Evolutionary conservation across 345 rosid species (phyloP).

Genomic region (Lepidium aucheri): DNA sequence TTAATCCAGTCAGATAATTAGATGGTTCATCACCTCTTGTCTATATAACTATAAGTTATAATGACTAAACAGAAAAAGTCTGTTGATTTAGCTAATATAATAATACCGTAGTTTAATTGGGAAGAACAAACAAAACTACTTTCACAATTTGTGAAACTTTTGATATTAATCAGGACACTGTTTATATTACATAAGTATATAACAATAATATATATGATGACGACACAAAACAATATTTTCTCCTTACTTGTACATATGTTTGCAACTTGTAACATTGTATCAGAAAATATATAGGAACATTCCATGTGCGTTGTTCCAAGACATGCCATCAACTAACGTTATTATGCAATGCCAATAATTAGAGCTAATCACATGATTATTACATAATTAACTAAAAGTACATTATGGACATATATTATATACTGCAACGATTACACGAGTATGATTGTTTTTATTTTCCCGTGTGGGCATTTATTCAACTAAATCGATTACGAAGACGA

Average conservation of each 20-base stretch:
- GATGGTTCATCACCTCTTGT: conserved; percentile 1
- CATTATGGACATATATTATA: not conserved
- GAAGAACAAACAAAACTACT: not conserved
- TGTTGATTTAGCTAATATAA: not conserved
- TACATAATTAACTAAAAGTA: not conserved
- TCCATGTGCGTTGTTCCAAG: conserved; percentile 26
- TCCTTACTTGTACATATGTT: not conserved
- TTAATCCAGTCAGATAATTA: not conserved
- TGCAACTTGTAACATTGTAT: not conserved
- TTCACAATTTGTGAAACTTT: not conserved
- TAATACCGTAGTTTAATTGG: not conserved
- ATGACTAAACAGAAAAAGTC: too few species aligned
- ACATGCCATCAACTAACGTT: not conserved
- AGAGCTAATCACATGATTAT: conserved; percentile 24
- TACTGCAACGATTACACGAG: conserved; percentile 9
- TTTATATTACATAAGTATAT: too few species aligned
- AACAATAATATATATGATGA: not conserved
- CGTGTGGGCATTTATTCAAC: not conserved
- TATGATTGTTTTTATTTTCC: not conserved
- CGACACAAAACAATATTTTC: not conserved
- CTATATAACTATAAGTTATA: not conserved
- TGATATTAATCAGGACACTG: not conserved
- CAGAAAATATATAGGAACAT: conserved; percentile 9
- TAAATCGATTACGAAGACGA: too few species aligned
- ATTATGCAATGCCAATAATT: conserved; percentile 16